phyloP scores from a whole-genome alignment of 176 grass and related monocot species.

The Carex scoparia region DNA sequence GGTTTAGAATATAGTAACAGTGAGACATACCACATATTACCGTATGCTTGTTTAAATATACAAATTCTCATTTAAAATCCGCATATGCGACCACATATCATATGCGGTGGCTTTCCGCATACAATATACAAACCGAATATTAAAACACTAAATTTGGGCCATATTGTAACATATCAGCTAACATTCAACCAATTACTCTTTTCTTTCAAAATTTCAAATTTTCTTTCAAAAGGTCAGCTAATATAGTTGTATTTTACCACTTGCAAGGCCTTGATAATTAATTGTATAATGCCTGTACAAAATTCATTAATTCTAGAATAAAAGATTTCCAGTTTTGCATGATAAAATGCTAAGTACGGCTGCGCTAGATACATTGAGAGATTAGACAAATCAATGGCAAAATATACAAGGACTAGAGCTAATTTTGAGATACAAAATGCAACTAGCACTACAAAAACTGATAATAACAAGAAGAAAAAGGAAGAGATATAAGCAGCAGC shows the following conservation, averaged over 20 bases:
- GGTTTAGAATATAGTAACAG: no score
- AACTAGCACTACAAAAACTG: slow-evolving; percentile 16
- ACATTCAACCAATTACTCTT: neutral
- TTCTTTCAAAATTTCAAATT: neutral
- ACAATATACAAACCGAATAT: no score
- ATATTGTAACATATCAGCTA: neutral
- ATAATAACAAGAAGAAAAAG: slow-evolving; percentile 8
- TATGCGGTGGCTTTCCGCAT: no score
- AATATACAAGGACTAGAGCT: slow-evolving; percentile 16
- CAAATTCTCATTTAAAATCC: no score
- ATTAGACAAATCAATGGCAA: neutral
- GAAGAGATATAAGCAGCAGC: neutral
- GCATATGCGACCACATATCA: no score
- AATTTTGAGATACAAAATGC: slow-evolving; percentile 10
- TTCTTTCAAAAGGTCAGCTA: neutral
- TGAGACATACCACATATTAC: no score
- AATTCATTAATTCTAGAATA: neutral
- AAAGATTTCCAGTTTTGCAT: neutral
- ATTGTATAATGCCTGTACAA: neutral
- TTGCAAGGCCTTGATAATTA: neutral
- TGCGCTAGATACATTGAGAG: neutral
- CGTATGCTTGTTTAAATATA: no score
- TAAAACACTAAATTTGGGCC: no score
- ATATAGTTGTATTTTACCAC: neutral
- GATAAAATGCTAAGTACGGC: neutral